Base-by-base conservation (phyloP, 345 rosid species). In the Laguncularia racemosa region DNA sequence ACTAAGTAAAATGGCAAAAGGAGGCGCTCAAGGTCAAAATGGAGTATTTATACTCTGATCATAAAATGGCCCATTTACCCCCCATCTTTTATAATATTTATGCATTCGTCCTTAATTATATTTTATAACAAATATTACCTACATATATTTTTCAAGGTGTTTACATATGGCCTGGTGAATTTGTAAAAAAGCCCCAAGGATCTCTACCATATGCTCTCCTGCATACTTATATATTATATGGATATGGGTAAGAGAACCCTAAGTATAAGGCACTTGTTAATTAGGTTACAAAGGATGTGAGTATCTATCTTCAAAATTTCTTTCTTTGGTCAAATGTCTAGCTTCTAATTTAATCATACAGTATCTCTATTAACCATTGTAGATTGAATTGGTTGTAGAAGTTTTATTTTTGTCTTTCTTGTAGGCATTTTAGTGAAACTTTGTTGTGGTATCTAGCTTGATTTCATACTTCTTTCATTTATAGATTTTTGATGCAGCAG, bases 151-250 rank as follows among this genome's bases (percentile, higher is more conserved):
- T n/a, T n/a, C n/a, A n/a, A n/a, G n/a, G n/a, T n/a, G n/a, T n/a
- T n/a, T n/a, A n/a, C n/a, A n/a, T n/a, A n/a, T n/a, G n/a, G n/a
- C n/a, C n/a, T n/a, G n/a, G n/a, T n/a, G n/a, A n/a, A n/a, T n/a
- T n/a, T n/a, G n/a, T n/a, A n/a, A n/a, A n/a, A n/a, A n/a, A n/a
- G n/a, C n/a, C n/a, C n/a, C n/a, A n/a, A n/a, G n/a, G n/a, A n/a
- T n/a, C n/a, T n/a, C 85, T 93, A 57, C 85, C 91, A 9, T 89
- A 93, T 80, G 80, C 95, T 12, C 96, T 89, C 53, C 96, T 86
- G 15, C 88, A 13, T 64, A 78, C 55, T 10, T 92, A 81, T 65
- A 56, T 86, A 20, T 55, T 83, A 48, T 74, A 64, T 18, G 99
- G 97, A 50, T 73, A 81, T 48, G 97, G 96, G 50, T 56, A 72